Evolutionary conservation across 1,284 basidiomycete genomes (phyloP), one percentile per base, ranked within the genome.

Genomic region (Ceraceosorus guamensis): DNA sequence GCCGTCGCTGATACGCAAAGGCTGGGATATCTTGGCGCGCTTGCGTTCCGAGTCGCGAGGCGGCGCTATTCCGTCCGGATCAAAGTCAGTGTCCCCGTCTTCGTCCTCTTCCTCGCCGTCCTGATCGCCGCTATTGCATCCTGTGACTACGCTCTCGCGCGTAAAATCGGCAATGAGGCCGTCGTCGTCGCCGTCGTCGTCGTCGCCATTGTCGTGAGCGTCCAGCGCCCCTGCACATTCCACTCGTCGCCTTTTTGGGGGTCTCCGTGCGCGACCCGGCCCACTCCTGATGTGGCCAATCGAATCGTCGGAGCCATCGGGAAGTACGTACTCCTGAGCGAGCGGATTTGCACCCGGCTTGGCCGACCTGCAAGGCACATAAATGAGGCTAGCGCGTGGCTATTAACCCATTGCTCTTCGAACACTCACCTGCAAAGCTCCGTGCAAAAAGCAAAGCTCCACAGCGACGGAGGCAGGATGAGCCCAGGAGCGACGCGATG

Each of bases 251-350:
- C 50, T 7, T 43, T 39, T 18, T n/a, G 11, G 5, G 16, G 16
- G 34, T 52, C 16, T 2, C 44, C 37, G 51, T 43, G 34, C 11
- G 34, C 55, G 10, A 53, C 18, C 39, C 46, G 44, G 31, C 16
- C 39, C 45, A 2, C 14, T 8, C 34, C 33, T 18, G 39, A 45
- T 24, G 14, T n/a, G 0, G 48, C 57, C 5, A 24, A 3, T 24
- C 24, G 24, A 24, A 24, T 24, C 3, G 24, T 81, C 80, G 10
- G 88, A 83, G 75, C 90, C 85, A 79, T 93, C 89, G 18, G 92
- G 91, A 44, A 97, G 81, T 43, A 92, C 82, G 72, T 92, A 95
- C 77, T 91, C 87, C 73, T 87, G 86, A 24, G 89, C 82, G 52
- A 92, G 87, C 8, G 81, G 65, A 70, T 88, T 91, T 62, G 50